Evolutionary conservation across 805 yeast species (phyloP), one percentile per base, ranked within the genome.

Genomic region (Saturnispora diversa): DNA sequence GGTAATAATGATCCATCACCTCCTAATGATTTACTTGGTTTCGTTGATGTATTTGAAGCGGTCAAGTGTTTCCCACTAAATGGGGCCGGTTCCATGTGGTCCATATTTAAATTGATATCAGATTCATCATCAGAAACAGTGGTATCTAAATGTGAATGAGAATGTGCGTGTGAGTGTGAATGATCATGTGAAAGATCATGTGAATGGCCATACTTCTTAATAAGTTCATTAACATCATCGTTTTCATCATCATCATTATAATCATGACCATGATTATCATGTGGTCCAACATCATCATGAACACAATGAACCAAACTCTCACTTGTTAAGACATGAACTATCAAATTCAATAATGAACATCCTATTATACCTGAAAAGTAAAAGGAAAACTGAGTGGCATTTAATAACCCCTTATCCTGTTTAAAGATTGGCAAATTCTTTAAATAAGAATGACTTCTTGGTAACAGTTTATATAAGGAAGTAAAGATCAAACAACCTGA

Each of bases 271-370:
- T 43, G 51, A 29, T 40, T 40, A 31, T 47, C 35, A 8, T 44
- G 59, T 11, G 55, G 65, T n/a, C 51, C 58, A 19, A 52, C 57
- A 3, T 25, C 43, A 17, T 66, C 75, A 52, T 87, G 95, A 12
- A 76, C 81, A 60, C 96, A 87, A 55, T 87, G 96, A 0, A 88
- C 83, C 25, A 88, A 73, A 24, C 88, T 78, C 55, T 84, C 84
- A 37, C 90, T 75, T 0, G 97, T 84, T 39, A 78, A 59, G 26
- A 75, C 58, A 58, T 88, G 96, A 5, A 92, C 75, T 1, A 80
- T 27, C 21, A 65, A 56, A 57, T 87, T 88, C 41, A 90, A 62
- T 2, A 60, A 44, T 1, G 75, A 57, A 53, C 95, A 84, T 2
- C 75, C 46, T 1, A 63, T 33, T 2, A 82, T 72, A 2, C 98